A percentile compares a stretch with the other conserved stretches of the same genome.
Evolutionary conservation across 2,329 filamentous ascomycete species (phyloP).

Genomic region (Cercospora sesami): DNA sequence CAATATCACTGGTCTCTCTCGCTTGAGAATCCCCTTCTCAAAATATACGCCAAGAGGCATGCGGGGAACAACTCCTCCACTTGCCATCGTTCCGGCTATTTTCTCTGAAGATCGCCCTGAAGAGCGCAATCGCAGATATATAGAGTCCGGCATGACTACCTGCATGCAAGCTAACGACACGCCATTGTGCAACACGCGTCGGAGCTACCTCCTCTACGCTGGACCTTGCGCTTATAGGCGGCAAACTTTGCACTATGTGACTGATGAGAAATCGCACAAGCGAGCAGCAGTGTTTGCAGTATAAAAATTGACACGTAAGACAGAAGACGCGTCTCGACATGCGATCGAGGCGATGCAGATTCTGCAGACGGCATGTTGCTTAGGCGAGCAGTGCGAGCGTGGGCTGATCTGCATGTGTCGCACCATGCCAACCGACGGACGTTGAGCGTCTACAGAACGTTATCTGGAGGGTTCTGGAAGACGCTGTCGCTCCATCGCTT

Average conservation of each 20-base stretch:
- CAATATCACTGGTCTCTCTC: neutral
- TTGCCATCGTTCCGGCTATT: neutral
- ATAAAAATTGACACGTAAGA: neutral
- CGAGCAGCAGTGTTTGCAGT: neutral
- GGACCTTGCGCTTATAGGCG: neutral
- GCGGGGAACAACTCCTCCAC: neutral
- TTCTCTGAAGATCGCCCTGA: neutral
- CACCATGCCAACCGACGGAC: neutral
- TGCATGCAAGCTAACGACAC: neutral
- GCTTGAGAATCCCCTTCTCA: neutral
- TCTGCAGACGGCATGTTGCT: neutral
- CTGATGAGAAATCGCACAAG: neutral
- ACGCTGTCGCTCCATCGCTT: neutral
- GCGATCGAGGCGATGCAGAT: neutral
- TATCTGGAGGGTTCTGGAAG: neutral
- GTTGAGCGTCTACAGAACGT: neutral
- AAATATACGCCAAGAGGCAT: neutral
- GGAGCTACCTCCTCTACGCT: neutral
- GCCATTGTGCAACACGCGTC: neutral
- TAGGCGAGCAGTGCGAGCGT: neutral
- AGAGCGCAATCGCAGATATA: neutral
- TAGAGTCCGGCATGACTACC: neutral
- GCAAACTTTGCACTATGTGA: neutral
- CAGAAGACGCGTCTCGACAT: neutral
- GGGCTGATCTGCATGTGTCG: neutral